Evolutionary conservation across 73 alveolate species (phyloP).

Genomic region (Paramecium octaurelia): DNA sequence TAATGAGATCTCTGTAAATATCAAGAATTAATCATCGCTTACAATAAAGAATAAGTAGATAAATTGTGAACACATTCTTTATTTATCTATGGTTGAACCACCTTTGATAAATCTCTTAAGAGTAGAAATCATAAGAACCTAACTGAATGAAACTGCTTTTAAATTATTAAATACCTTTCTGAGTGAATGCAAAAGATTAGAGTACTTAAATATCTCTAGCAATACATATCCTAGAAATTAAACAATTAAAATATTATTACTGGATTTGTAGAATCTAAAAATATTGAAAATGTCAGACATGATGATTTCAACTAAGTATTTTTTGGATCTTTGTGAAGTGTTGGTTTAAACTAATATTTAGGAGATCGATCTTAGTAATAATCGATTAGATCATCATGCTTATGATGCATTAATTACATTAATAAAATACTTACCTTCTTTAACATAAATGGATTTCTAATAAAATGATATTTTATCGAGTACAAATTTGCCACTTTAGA

Average conservation of each 20-base stretch:
- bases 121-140: neutral
- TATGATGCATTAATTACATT: conserved; percentile 4
- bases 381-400: neutral
- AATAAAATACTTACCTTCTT: neutral
- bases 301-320: neutral
- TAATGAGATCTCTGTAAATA: neutral
- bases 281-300: neutral
- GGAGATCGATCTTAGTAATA: neutral
- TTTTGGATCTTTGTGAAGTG: neutral
- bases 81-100: neutral
- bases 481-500: neutral
- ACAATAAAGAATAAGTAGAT: neutral
- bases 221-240: neutral
- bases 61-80: neutral
- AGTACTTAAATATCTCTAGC: neutral
- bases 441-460: neutral
- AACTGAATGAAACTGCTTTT: neutral
- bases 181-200: neutral
- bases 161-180: neutral
- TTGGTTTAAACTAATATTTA: neutral
- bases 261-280: neutral
- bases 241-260: neutral
- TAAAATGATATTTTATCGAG: neutral
- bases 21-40: neutral
- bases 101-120: neutral